phyloP scores from a whole-genome alignment of 2,329 filamentous ascomycete species.

The Diaporthe aspalathi region DNA sequence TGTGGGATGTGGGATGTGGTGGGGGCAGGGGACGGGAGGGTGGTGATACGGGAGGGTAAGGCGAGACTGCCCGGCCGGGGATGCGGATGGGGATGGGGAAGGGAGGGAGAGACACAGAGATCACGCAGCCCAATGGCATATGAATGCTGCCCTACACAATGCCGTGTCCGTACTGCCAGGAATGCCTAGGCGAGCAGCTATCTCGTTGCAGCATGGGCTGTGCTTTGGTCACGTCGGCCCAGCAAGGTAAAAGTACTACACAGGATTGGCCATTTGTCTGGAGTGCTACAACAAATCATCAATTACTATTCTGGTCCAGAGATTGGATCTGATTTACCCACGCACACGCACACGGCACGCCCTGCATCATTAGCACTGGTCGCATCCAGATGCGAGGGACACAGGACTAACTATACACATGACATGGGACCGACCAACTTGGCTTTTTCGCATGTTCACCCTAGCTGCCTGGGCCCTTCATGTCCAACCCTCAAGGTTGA shows the following conservation, averaged over 20 bases:
- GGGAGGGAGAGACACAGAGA: constrained; percentile 4
- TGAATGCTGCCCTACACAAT: constrained; percentile 23
- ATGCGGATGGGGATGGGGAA: no score
- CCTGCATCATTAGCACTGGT: no score
- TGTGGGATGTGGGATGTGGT: no score
- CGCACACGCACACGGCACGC: no score
- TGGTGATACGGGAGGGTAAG: neutral
- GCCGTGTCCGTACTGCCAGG: no score
- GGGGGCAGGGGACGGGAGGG: no score
- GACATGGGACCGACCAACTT: constrained; percentile 2
- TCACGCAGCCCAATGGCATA: constrained; percentile 25
- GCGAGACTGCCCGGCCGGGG: neutral
- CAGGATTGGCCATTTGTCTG: constrained; percentile 22
- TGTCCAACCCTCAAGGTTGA: no score
- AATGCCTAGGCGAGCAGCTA: neutral
- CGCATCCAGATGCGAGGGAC: no score
- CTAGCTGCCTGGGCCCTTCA: no score
- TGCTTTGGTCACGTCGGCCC: neutral
- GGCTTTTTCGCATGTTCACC: no score
- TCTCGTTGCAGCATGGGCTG: neutral
- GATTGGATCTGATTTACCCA: neutral
- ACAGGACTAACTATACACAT: no score
- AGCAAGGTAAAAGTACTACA: neutral
- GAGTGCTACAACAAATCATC: neutral
- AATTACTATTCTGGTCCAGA: constrained; percentile 11